Conservation (phyloP, 192 early-diverging fungal genomes). For the Backusella liffmaniae region DNA sequence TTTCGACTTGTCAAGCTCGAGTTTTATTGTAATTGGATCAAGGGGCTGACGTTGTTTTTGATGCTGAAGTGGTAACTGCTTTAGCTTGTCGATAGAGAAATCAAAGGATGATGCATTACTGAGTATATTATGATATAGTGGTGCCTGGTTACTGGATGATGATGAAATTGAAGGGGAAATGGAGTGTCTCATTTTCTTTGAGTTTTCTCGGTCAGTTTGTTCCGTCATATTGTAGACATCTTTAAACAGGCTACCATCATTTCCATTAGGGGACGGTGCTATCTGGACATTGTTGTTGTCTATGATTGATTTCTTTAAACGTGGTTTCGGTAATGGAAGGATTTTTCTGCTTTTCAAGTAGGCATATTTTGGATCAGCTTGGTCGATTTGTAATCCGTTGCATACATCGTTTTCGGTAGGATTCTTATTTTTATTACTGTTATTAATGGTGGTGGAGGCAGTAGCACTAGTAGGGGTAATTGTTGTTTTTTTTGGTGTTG, state of each 20-base stretch:
- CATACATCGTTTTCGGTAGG: neutral
- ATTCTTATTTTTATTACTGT: neutral
- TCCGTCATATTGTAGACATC: neutral
- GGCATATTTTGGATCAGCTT: neutral
- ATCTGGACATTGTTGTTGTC: neutral
- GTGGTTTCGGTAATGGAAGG: constrained; percentile 19
- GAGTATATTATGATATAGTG: neutral
- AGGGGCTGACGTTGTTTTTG: neutral
- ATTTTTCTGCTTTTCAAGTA: constrained; percentile 5
- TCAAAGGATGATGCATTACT: neutral
- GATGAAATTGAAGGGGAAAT: neutral
- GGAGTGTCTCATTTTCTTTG: constrained; percentile 15
- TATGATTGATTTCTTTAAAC: neutral
- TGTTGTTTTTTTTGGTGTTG: neutral
- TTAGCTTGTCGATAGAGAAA: neutral
- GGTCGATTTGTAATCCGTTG: neutral
- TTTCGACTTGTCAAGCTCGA: neutral
- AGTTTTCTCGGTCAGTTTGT: neutral
- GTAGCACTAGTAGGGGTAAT: neutral
- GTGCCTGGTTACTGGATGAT: neutral
- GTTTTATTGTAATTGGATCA: neutral
- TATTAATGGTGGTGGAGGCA: too few species aligned
- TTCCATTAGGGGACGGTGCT: neutral
- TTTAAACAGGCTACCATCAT: neutral
- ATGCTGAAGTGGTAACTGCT: neutral